Evolutionary conservation across 2,329 filamentous ascomycete genomes (phyloP).

Genomic region (Pseudogymnoascus sp.): DNA sequence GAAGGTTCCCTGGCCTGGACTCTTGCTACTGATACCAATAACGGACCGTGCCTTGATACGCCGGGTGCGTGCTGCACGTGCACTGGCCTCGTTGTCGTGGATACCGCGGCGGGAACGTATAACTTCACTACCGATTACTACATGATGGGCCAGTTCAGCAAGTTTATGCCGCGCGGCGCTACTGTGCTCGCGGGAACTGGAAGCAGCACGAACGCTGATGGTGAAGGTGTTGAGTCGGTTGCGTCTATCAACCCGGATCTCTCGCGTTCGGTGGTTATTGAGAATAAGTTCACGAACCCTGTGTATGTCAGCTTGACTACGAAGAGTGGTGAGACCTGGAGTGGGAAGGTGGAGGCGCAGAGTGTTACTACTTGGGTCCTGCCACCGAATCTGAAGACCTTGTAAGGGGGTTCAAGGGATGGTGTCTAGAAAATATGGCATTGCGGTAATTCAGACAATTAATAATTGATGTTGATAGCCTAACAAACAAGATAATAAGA

Average conservation of each 20-base stretch:
- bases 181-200: conserved; percentile 36
- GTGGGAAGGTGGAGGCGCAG: too few relatives aligned
- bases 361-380: too few relatives aligned
- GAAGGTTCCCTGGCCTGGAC: conserved; percentile 38
- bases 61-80: conserved; percentile 34
- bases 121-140: conserved; percentile 42
- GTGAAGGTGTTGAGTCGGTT: conserved; percentile 37
- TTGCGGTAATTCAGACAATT: too few relatives aligned
- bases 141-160: conserved; percentile 45
- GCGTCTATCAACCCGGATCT: conserved; percentile 40
- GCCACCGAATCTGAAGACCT: too few relatives aligned
- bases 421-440: too few relatives aligned
- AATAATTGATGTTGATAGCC: too few relatives aligned
- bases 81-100: conserved; percentile 47
- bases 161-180: conserved; percentile 39
- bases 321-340: too few relatives aligned
- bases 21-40: conserved; percentile 35
- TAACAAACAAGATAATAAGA: too few relatives aligned
- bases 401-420: too few relatives aligned
- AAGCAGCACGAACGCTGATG: conserved; percentile 35
- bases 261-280: too few relatives aligned
- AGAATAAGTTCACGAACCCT: too few relatives aligned
- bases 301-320: too few relatives aligned
- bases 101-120: conserved; percentile 36
- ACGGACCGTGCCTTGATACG: conserved; percentile 35